Evolutionary conservation across 2,329 filamentous ascomycete genomes (phyloP).

Genomic region (Fusarium redolens): DNA sequence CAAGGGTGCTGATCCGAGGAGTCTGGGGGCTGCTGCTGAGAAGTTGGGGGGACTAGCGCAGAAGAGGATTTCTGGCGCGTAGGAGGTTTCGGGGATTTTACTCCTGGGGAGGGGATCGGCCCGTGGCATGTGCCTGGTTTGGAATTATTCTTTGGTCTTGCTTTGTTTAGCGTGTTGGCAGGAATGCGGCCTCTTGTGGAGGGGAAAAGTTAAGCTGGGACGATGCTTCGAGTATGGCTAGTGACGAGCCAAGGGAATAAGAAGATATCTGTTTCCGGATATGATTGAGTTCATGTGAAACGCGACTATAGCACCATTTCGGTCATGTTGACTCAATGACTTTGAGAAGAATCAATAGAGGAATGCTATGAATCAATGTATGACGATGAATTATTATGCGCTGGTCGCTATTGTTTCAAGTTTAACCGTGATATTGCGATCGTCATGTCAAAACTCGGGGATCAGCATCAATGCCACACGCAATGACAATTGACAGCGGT

Average conservation of each 20-base stretch:
- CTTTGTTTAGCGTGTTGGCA: background rate
- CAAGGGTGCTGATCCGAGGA: conserved; percentile 49
- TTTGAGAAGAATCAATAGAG: background rate
- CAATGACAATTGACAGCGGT: background rate
- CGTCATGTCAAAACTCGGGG: background rate
- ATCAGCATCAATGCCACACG: background rate
- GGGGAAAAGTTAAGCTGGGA: background rate
- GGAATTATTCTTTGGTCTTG: background rate
- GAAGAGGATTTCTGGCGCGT: conserved; percentile 42
- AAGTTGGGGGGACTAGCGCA: conserved; percentile 52
- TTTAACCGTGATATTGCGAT: background rate
- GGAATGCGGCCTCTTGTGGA: conserved; percentile 7
- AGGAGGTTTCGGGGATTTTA: background rate
- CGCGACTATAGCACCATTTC: background rate
- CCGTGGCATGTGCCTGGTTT: background rate
- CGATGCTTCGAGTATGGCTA: background rate
- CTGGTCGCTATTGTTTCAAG: background rate
- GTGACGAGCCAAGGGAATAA: background rate
- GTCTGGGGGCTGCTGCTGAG: conserved; percentile 50
- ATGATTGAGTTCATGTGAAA: background rate
- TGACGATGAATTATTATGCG: background rate
- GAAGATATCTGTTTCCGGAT: background rate
- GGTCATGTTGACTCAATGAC: background rate
- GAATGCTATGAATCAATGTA: background rate
- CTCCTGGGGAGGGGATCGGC: background rate